Percentiles rank a stretch among this genome's conserved stretches.
Conservation (phyloP, 192 early-diverging fungal species). For the Gonapodya prolifera region DNA sequence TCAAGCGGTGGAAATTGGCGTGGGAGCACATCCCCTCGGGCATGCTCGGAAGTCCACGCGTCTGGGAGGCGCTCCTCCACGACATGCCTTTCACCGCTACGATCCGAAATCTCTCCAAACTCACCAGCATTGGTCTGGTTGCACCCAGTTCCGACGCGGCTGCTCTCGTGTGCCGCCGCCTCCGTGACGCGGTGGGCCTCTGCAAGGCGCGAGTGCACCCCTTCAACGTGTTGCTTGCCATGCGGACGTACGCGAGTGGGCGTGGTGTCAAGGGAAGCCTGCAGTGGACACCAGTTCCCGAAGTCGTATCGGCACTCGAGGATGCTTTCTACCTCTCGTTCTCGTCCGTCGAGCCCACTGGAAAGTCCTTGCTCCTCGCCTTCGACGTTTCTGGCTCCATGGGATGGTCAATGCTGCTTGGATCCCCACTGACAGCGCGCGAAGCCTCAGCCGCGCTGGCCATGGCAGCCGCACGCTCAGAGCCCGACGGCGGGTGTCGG, state of each 20-base stretch:
- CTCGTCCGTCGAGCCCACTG: slow-evolving; percentile 12
- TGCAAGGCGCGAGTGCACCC: slow-evolving; percentile 17
- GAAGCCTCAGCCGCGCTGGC: slow-evolving; percentile 13
- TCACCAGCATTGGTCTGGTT: slow-evolving; percentile 11
- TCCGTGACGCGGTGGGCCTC: slow-evolving; percentile 6
- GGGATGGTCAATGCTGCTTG: slow-evolving; percentile 1
- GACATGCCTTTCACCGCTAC: slow-evolving; percentile 17
- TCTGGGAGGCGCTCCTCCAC: slow-evolving; percentile 14
- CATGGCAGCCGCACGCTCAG: slow-evolving; percentile 12
- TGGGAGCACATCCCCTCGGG: slow-evolving; percentile 15
- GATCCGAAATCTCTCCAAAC: slow-evolving; percentile 15
- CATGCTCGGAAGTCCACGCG: slow-evolving; percentile 5
- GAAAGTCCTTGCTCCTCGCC: slow-evolving; percentile 10
- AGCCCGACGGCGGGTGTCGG: neutral
- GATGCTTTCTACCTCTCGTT: slow-evolving; percentile 16
- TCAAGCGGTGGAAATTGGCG: slow-evolving; percentile 9
- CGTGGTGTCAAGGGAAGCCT: slow-evolving; percentile 10
- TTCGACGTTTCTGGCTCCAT: slow-evolving; percentile 18
- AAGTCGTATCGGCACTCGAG: slow-evolving; percentile 6
- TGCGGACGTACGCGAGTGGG: slow-evolving; percentile 10
- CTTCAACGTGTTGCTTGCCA: slow-evolving; percentile 15
- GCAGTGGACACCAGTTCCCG: slow-evolving; percentile 10
- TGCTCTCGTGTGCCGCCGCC: neutral
- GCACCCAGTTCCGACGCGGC: slow-evolving; percentile 4
- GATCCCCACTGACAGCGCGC: neutral